Conservation (phyloP, 441 rosid genomes). For the Syzygium malaccense region DNA sequence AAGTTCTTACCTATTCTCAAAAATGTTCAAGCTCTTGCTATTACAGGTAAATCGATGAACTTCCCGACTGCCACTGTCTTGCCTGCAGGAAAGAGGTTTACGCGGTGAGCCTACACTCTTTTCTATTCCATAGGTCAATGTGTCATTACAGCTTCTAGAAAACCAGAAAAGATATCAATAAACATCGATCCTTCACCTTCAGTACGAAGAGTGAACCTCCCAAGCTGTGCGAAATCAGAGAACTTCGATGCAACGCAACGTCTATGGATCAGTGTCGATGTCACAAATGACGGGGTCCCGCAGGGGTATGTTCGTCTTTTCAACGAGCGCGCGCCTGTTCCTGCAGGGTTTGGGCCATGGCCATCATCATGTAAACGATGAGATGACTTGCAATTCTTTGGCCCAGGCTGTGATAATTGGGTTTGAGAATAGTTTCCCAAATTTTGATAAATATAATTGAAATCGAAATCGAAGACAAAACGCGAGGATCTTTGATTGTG, state of each 20-base stretch:
- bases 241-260: constrained; percentile 20
- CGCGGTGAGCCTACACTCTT: background rate
- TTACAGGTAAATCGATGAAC: constrained; percentile 41
- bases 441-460: background rate
- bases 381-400: background rate
- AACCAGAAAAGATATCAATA: background rate
- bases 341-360: background rate
- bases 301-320: background rate
- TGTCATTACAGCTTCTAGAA: background rate
- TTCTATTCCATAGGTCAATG: background rate
- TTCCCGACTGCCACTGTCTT: constrained; percentile 71
- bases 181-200: constrained; percentile 44
- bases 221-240: constrained; percentile 83
- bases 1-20: constrained; percentile 18
- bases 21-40: constrained; percentile 29
- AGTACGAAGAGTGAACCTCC: constrained; percentile 93
- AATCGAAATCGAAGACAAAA: background rate
- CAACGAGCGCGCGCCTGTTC: background rate
- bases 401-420: background rate
- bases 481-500: background rate
- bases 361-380: background rate
- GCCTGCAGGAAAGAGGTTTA: constrained; percentile 25
- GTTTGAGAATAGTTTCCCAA: background rate
- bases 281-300: background rate
- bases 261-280: background rate